Percentiles rank a stretch among this genome's conserved stretches.
Evolutionary conservation across 768 basidiomycete genomes (phyloP).

Genomic region (Mrakia hoshinonis): DNA sequence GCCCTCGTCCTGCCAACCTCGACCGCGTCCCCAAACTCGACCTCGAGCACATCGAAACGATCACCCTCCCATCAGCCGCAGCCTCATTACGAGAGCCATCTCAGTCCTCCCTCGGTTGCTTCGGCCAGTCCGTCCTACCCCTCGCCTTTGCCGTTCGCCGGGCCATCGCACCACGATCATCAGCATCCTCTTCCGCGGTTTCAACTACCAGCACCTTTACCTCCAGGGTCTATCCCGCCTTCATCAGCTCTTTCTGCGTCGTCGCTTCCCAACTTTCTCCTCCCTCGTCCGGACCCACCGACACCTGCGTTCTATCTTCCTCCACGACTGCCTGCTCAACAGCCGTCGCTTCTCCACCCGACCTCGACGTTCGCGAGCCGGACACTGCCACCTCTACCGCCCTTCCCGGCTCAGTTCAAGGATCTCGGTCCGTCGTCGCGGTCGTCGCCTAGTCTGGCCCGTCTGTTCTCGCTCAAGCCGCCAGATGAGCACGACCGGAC

Average conservation of each 20-base stretch:
- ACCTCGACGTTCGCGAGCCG: no score
- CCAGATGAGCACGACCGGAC: background rate
- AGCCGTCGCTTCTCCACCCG: background rate
- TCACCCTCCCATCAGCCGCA: background rate
- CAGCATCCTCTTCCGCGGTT: background rate
- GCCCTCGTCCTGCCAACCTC: background rate
- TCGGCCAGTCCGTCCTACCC: background rate
- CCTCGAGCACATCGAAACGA: background rate
- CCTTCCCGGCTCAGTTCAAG: constrained; percentile 6
- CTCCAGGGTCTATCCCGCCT: background rate
- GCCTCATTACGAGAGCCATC: background rate
- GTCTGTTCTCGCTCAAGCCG: constrained; percentile 2
- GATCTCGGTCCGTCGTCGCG: background rate
- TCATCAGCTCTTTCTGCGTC: background rate
- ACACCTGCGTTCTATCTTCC: background rate
- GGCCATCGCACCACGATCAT: background rate
- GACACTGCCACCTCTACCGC: background rate
- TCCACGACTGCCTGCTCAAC: background rate
- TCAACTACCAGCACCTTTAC: background rate
- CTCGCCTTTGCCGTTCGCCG: background rate
- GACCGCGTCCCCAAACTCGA: background rate
- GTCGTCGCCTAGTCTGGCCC: background rate
- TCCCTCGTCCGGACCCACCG: background rate
- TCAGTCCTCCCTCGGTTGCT: background rate
- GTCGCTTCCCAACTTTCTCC: background rate